Evolutionary conservation across 352 stramenopile species (phyloP), one percentile per base, ranked within the genome.

Genomic region (Phytophthora rubi): DNA sequence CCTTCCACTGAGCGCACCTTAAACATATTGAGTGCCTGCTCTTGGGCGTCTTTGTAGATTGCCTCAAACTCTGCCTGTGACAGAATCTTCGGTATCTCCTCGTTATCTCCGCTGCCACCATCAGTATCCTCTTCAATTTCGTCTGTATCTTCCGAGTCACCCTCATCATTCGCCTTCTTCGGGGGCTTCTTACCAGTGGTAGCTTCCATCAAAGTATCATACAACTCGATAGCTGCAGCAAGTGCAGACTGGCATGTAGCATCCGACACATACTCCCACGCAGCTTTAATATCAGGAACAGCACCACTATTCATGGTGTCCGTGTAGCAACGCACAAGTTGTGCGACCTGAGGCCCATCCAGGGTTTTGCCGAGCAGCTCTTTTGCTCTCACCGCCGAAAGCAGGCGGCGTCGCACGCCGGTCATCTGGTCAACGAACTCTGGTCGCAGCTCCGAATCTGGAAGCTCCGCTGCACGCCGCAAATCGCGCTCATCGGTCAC

Each of bases 211-310:
- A 71, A 32, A 2, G 55, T 44, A 37, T 95, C 85, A 55, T 93
- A 96, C 18, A 80, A 56, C 18, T 84, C 77, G 16, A 87, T 77
- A 2, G 88, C 83, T 54, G 71, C 73, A 28, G 80, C 59, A 45
- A 89, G 70, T 28, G 86, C 86, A 8, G 78, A 75, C 57, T 92
- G 82, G 28, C 85, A 93, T 5, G 88, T 93, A 28, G 86, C 86
- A 56, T 95, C 86, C 4, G 82, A 87, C 13, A 95, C 88, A 39
- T 94, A 95, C 62, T 89, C 81, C 86, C 86, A 95, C 13, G 86
- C 88, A 37, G 86, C 85, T 58, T 91, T 92, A 35, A 95, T 94
- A 57, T 93, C 84, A n/a, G 88, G 86, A 5, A 95, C 74, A 2
- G 81, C 75, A 3, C 86, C 86, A 59, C 77, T 93, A 52, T 89